Base-by-base conservation (phyloP, 1,284 basidiomycete species). In the Cutaneotrichosporon dermatis region DNA sequence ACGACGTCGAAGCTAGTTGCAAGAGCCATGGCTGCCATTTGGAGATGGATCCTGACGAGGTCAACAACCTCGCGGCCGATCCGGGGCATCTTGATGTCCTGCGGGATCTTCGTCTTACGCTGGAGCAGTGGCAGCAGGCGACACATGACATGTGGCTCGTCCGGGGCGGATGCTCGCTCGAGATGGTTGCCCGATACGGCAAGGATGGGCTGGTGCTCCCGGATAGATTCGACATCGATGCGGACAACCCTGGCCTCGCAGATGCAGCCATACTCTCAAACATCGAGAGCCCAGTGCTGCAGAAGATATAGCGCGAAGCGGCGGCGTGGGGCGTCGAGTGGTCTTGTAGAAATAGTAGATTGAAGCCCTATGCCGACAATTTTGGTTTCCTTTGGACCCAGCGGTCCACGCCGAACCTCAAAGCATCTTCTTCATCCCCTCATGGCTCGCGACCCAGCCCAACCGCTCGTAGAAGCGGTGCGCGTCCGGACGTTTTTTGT, bases 121-220 rank as follows among this genome's bases (percentile, higher is more conserved):
- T 66, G 4, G 66, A 69, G 53, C 12, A 10, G 7, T 69, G 67
- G 66, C 66, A 69, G 56, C 56, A 52, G 33, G 37, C 52, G 15
- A 65, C 66, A 3, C 15, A 57, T 4, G 66, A 69, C 58, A 36
- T 59, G n/a, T 66, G 63, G 65, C 56, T 67, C 3, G 51, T 61
- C 54, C 58, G 65, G 6, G 67, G 67, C 33, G 62, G 67, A 2
- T 42, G 39, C 34, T 51, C 48, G 40, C 41, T 56, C 11, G 35
- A 48, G 44, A 55, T 55, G 54, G 33, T 55, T 54, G 48, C 46
- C 60, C 13, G 62, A 62, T 49, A 57, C 58, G 36, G 45, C 35
- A 40, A 56, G 15, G 42, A 37, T 37, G 56, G 50, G 35, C 50
- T 52, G 8, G 55, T 51, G 11, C 6, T 55, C 6, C 58, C 53